Base-by-base conservation (phyloP, 768 basidiomycete species). In the Fibroporia radiculosa region DNA sequence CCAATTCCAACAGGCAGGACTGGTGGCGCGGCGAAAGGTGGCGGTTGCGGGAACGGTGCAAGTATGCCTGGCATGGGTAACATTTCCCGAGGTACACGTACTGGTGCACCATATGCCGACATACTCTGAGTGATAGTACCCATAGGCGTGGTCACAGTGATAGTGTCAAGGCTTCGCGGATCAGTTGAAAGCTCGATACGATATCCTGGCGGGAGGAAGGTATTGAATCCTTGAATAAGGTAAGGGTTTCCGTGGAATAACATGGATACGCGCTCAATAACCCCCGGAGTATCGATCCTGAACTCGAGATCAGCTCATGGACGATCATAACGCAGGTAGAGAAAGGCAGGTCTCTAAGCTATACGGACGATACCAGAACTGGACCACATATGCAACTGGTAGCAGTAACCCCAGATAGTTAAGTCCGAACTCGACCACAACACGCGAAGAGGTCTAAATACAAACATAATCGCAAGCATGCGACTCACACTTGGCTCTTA, bases 171-270 rank as follows among this genome's bases (percentile, higher is more conserved):
- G 59, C 87, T 79, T 48, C 68, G 62, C 20, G 81, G 80, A 67
- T 87, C 84, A 20, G 68, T 70, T 46, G 83, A 83, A 58, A 83
- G 72, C 59, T 96, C 92, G 61, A 97, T 96, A 48, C 89, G 84
- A 66, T 96, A 97, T 24, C 93, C 93, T 37, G 84, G 75, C 4
- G 93, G 93, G 11, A 97, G 75, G 66, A 97, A 97, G 2, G 93
- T 96, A 67, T 98, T 97, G 79, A 97, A 97, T 18, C 93, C 93
- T 63, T 93, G 87, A 41, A 98, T 96, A 56, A 98, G 84, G 43
- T 72, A 60, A 4, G 85, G 89, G 63, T 93, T 89, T 6, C 90
- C 90, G 53, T 89, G 80, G 65, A 98, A 98, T 33, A 98, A 80
- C 54, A 75, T 78, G 6, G 93, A 95, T 44, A 97, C 93, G 45